phyloP scores from a whole-genome alignment of 1,284 basidiomycete genomes.

The Irpex rosettiformis region DNA sequence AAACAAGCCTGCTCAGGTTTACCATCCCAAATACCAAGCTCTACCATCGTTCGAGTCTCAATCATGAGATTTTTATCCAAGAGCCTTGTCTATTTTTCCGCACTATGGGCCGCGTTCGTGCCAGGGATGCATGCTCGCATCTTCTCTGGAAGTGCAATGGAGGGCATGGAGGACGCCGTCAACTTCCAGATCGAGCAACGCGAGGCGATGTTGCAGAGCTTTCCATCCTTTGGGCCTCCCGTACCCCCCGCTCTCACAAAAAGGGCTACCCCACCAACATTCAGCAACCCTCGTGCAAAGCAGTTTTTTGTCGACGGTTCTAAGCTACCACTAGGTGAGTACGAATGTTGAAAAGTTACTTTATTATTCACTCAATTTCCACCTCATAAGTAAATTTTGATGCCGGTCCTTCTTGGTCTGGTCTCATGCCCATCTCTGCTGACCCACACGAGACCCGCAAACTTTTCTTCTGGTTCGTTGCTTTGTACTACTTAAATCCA shows the following conservation, averaged over 20 bases:
- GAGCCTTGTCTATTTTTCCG: background rate
- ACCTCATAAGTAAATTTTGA: constrained; percentile 33
- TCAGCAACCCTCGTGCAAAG: constrained; percentile 29
- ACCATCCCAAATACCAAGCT: background rate
- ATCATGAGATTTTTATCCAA: background rate
- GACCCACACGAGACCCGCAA: constrained; percentile 35
- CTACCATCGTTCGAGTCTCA: background rate
- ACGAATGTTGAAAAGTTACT: constrained; percentile 19
- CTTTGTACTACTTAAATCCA: too few species aligned
- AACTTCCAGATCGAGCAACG: constrained; percentile 48
- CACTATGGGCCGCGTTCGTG: background rate
- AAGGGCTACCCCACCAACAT: constrained; percentile 27
- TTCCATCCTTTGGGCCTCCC: constrained; percentile 35
- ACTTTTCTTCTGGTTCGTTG: constrained; percentile 43
- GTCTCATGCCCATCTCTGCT: constrained; percentile 35
- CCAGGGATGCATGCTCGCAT: constrained; percentile 8
- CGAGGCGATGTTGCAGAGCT: constrained; percentile 32
- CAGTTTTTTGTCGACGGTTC: constrained; percentile 33
- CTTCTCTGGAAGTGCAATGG: constrained; percentile 28
- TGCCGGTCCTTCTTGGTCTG: constrained; percentile 38
- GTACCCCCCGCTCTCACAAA: constrained; percentile 17
- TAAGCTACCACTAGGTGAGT: constrained; percentile 30
- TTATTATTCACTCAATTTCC: background rate
- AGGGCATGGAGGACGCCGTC: constrained; percentile 38
- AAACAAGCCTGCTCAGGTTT: background rate